Evolutionary conservation across 2,329 filamentous ascomycete species (phyloP), one percentile per base, ranked within the genome.

Genomic region (Pezicula radicicola): DNA sequence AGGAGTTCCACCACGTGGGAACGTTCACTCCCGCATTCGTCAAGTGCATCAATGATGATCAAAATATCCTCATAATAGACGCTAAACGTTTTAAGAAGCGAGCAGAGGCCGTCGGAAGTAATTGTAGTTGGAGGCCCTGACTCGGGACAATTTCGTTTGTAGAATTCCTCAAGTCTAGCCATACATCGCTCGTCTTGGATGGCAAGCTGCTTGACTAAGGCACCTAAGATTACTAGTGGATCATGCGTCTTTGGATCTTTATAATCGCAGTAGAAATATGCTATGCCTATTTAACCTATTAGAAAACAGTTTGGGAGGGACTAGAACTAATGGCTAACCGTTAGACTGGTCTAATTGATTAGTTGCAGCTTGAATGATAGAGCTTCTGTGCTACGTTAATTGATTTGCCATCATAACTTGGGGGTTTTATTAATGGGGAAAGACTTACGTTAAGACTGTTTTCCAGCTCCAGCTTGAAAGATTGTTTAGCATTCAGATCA

Each of bases 251-350:
- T 10, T 4, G 18, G 5, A 39, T 63, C 50, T 43, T 67, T 66
- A 46, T 68, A 67, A 45, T 68, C 62, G 40, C 61, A 67, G 43
- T 65, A 68, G 50, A 62, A 68, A 44, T 49, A 63, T 6, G 61
- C 60, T n/a, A 63, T 25, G 9, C 51, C 60, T 30, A 13, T 16
- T 37, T 16, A 37, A 37, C 12, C 3, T 37, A 6, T 37, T 3
- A 37, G 35, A 21, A 21, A 21, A 21, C 21, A 21, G 21, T 21
- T 21, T 21, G 21, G 21, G 5, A 3, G 21, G 21, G 21, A 5
- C 21, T 21, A 5, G 5, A 3, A 21, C 5, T 21, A 21, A 21
- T 21, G 21, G 21, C 21, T 21, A 21, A 21, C 21, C 21, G 21
- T 21, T 21, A 21, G 21, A 21, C 5, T 21, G 21, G 21, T 21